Conservation (phyloP, 1,139 yeast genomes). For the Protomyces gravidus region DNA sequence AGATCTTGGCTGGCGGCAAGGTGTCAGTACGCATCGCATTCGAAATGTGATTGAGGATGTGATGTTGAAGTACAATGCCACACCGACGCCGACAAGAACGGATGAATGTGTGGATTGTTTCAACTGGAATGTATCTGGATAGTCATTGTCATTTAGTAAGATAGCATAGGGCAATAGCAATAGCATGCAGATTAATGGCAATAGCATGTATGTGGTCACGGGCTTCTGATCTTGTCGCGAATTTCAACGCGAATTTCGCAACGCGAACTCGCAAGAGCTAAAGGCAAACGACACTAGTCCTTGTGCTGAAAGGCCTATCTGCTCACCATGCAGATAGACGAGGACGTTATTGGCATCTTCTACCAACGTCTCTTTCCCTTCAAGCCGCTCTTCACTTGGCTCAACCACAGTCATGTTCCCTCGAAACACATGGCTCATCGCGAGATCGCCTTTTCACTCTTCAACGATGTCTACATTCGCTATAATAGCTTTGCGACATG, state of each 20-base stretch:
- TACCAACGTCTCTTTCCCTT: slow-evolving; percentile 57
- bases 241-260: background rate
- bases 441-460: slow-evolving; percentile 87
- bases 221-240: no score
- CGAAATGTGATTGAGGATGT: slow-evolving; percentile 87
- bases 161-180: no score
- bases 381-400: slow-evolving; percentile 65
- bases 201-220: no score
- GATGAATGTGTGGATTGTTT: slow-evolving; percentile 81
- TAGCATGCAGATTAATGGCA: background rate
- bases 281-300: slow-evolving; percentile 49
- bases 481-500: slow-evolving; percentile 67
- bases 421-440: slow-evolving; percentile 66
- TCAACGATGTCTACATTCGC: slow-evolving; percentile 74
- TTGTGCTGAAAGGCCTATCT: slow-evolving; percentile 63
- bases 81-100: slow-evolving; percentile 73
- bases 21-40: slow-evolving; percentile 79
- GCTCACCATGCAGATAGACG: slow-evolving; percentile 46
- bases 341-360: slow-evolving; percentile 54
- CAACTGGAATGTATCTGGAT: slow-evolving; percentile 59
- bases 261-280: slow-evolving; percentile 28
- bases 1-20: slow-evolving; percentile 89
- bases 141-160: no score
- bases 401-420: slow-evolving; percentile 75
- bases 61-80: slow-evolving; percentile 63